Evolutionary conservation across 2,329 filamentous ascomycete genomes (phyloP), one percentile per base, ranked within the genome.

Genomic region (Colletotrichum spaethianum): DNA sequence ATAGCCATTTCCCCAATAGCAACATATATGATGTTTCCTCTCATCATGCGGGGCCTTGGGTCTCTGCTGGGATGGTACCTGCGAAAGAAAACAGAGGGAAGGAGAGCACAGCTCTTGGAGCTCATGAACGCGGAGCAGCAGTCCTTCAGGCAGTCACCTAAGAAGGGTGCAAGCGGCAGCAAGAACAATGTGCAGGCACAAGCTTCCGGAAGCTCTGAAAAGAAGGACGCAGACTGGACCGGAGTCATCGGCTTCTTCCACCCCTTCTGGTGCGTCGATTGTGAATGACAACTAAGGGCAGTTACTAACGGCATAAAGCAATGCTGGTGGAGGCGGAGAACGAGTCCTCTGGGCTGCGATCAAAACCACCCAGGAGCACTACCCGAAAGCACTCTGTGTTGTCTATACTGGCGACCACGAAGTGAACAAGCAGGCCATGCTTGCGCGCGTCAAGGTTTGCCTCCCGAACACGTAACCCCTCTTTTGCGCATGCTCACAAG

Each of bases 391-490:
- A 52, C 93, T 95, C 78, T 97, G 95, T 77, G 90, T 96, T 18
- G 93, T 99, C 44, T 99, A 99, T 80, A 99, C 96, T 0, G 96
- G 96, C 63, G 96, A 99, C 80, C 94, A 97, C 80, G 94, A 96
- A 76, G 93, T 93, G 56, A 91, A 91, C 80, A 98, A 98, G 82
- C 86, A 90, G 23, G 87, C 89, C 23, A 97, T 98, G 75, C 86
- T 99, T 38, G 86, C 89, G 67, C 90, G 93, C 67, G 94, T 97
- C 70, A 89, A 94, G 85, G 93, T 93, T 81, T 74, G 82, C 33
- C 14, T 53, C 50, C 42, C 74, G 77, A 60, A 78, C 62, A 31
- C 23, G 12, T 26, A 16, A 36, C 18, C 33, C 38, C 52, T 31
- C 63, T 46, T 53, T 26, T 53, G 31, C 28, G 44, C 31, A 48